Evolutionary conservation across 805 yeast genomes (phyloP), one percentile per base, ranked within the genome.

Genomic region (Tetrapisispora fleetii): DNA sequence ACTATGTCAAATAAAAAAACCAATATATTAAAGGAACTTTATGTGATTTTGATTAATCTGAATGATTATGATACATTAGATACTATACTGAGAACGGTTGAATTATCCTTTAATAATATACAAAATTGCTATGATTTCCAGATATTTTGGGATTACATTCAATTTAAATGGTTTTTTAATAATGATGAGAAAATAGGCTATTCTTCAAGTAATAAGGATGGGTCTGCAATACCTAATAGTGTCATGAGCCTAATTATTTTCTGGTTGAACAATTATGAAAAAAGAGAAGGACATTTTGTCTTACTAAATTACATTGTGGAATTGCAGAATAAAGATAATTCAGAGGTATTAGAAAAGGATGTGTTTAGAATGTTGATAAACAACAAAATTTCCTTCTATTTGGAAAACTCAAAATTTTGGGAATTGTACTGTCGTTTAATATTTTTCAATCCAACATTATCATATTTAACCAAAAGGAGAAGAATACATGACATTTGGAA

Each of bases 61-160:
- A 55, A 58, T 42, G 61, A 62, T 9, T 47, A 54, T 33, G 54
- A 53, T 19, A 45, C 48, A 6, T 47, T 64, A 19, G 33, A 48
- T 4, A 9, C 42, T n/a, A 21, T 61, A 8, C 47, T 58, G 17
- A 33, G 50, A 9, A 47, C 48, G 40, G 32, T 56, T 6, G 49
- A 53, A 28, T 36, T 24, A 1, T 54, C 58, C 2, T 47, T 51
- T 13, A 37, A 51, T n/a, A 48, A 52, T 24, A 48, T 63, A 4
- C 58, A 58, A 28, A 47, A 50, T 4, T 41, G 51, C 10, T 62
- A 62, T 24, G 62, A 59, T 42, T 63, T 59, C 44, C 59, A 59
- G 35, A 18, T 62, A 16, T 63, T 64, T 48, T 58, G 63, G 60
- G 68, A 64, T 45, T 58, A 52, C 44, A 50, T 64, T n/a, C 62